phyloP scores from a whole-genome alignment of 192 early-diverging fungal species.

The Rhizoclosmatium globosum region DNA sequence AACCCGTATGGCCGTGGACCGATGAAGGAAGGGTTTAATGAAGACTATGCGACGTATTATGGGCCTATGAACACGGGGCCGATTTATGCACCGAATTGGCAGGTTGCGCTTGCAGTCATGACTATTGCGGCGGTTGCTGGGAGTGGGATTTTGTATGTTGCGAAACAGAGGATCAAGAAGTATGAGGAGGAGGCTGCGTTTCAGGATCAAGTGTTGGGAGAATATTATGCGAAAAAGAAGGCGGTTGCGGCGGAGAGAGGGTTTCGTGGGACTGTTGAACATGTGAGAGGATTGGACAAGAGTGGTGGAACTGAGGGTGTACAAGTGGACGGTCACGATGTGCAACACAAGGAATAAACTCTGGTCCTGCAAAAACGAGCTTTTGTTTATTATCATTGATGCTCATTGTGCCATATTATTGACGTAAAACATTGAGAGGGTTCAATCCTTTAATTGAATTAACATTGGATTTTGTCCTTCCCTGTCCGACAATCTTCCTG shows the following conservation, averaged over 20 bases:
- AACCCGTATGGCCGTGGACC: not conserved
- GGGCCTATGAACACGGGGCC: not conserved
- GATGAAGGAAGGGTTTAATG: not conserved
- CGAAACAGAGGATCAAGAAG: not conserved
- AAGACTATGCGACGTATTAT: not conserved
- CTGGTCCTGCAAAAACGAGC: too few relatives aligned
- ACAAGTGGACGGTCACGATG: too few relatives aligned
- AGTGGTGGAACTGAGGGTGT: too few relatives aligned
- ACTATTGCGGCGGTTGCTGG: not conserved
- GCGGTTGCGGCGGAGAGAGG: not conserved
- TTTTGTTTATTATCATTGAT: too few relatives aligned
- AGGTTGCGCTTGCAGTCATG: not conserved
- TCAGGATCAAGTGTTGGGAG: not conserved
- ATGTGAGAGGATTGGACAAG: not conserved
- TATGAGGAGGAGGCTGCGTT: not conserved
- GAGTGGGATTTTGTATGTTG: not conserved
- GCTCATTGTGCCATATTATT: too few relatives aligned
- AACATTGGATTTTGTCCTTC: too few relatives aligned
- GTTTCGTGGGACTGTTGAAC: not conserved
- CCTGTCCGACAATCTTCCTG: too few relatives aligned
- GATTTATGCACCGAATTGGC: not conserved
- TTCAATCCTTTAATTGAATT: too few relatives aligned
- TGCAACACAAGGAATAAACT: too few relatives aligned
- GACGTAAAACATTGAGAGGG: too few relatives aligned
- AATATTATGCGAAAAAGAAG: conserved; percentile 2